These are phyloP conservation scores for Neurospora sp. DNA, from an alignment of 495 filamentous ascomycete genomes.

Conservation along the genomic window DNA sequence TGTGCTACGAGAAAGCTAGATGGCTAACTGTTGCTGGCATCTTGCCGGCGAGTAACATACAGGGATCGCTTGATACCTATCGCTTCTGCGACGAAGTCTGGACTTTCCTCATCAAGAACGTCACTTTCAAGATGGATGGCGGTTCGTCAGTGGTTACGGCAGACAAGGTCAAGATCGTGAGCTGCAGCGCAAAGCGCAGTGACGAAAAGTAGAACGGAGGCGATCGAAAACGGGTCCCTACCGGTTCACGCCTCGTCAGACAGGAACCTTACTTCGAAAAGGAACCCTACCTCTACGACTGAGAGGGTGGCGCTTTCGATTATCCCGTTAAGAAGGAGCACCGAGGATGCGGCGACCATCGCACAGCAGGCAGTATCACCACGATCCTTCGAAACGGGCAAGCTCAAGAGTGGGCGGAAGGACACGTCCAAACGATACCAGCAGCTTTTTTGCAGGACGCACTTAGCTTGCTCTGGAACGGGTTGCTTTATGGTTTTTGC, in stretches of 20 bases:
- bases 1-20: neutral
- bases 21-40: neutral
- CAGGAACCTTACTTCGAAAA: neutral
- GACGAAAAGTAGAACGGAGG: conserved; percentile 46
- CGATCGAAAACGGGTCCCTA: neutral
- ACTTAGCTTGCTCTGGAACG: neutral
- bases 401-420: neutral
- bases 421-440: neutral
- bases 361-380: neutral
- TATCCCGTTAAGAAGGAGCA: neutral
- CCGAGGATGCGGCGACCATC: neutral
- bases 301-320: neutral
- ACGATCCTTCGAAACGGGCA: neutral
- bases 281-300: neutral
- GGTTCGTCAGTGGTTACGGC: conserved; percentile 41
- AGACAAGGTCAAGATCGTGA: conserved; percentile 95
- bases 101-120: conserved; percentile 98
- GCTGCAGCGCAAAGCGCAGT: conserved; percentile 79
- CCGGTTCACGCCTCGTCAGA: neutral
- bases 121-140: conserved; percentile 93
- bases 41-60: conserved; percentile 1
- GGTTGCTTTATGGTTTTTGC: neutral
- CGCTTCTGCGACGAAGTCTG: conserved; percentile 99
- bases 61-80: conserved; percentile 98
- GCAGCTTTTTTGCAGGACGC: neutral